Percentiles rank a stretch among this genome's conserved stretches.
phyloP scores from a whole-genome alignment of 768 basidiomycete species.

The Tricholoma sp. region DNA sequence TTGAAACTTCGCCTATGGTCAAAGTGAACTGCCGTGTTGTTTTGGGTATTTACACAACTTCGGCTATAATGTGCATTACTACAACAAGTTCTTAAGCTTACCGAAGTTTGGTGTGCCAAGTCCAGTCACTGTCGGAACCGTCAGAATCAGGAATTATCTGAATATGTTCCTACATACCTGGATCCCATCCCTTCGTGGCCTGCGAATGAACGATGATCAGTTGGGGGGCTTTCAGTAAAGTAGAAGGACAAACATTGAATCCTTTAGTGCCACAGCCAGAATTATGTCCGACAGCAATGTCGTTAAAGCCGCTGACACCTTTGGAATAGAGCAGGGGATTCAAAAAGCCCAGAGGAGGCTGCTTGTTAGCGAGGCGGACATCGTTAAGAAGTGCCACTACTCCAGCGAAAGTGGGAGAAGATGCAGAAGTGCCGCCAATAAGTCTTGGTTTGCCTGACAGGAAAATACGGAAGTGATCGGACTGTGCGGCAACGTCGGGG shows the following conservation, averaged over 20 bases:
- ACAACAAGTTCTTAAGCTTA: constrained; percentile 23
- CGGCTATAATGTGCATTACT: neutral
- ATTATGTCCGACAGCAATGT: constrained; percentile 54
- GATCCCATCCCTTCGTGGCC: constrained; percentile 58
- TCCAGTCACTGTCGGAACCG: constrained; percentile 15
- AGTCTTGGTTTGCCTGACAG: constrained; percentile 34
- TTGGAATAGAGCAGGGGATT: constrained; percentile 57
- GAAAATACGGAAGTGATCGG: constrained; percentile 40
- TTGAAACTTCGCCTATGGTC: no score
- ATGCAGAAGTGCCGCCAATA: constrained; percentile 61
- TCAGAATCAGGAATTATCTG: neutral
- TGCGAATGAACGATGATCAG: constrained; percentile 13
- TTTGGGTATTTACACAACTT: neutral
- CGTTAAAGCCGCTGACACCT: constrained; percentile 41
- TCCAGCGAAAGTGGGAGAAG: constrained; percentile 59
- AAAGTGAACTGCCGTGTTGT: neutral
- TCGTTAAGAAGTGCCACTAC: constrained; percentile 65
- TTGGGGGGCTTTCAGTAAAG: neutral
- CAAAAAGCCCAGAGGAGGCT: constrained; percentile 54
- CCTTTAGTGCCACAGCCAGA: constrained; percentile 58
- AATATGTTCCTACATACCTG: constrained; percentile 33
- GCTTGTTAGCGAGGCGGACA: constrained; percentile 39
- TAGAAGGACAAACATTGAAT: constrained; percentile 50
- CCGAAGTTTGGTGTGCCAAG: constrained; percentile 40
- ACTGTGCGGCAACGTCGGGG: constrained; percentile 46